Conservation (phyloP, 768 basidiomycete genomes). For the Pleurotus salmoneostramineus region DNA sequence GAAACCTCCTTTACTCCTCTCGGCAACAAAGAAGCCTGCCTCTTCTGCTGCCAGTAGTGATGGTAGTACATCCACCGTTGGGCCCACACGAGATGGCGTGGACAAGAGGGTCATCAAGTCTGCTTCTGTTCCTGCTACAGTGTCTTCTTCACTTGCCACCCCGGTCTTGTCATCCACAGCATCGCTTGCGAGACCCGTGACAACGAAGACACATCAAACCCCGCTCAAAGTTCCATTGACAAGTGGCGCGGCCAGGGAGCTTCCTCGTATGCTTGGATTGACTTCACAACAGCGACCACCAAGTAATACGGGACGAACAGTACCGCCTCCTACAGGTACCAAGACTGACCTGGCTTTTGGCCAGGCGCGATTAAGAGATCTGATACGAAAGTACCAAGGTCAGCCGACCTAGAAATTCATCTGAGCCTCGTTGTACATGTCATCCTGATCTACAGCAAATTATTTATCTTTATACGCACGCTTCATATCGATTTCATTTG, state of each 20-base stretch:
- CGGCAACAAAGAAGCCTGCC: slow-evolving; percentile 5
- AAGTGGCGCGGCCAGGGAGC: slow-evolving; percentile 21
- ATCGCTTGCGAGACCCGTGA: slow-evolving; percentile 55
- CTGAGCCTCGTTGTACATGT: neutral
- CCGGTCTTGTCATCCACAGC: slow-evolving; percentile 76
- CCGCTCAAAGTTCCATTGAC: slow-evolving; percentile 31
- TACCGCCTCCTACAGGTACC: slow-evolving; percentile 19
- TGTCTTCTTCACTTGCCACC: slow-evolving; percentile 70
- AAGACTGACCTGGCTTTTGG: slow-evolving; percentile 64
- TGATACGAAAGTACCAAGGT: slow-evolving; percentile 80
- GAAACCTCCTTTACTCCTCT: slow-evolving; percentile 3
- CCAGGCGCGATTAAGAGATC: slow-evolving; percentile 69
- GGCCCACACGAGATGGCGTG: slow-evolving; percentile 5
- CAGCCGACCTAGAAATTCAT: slow-evolving; percentile 16
- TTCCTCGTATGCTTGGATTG: neutral
- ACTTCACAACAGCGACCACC: slow-evolving; percentile 8
- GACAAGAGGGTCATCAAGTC: slow-evolving; percentile 45
- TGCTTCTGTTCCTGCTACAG: slow-evolving; percentile 60
- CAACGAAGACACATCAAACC: slow-evolving; percentile 11
- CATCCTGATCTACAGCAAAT: neutral
- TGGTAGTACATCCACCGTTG: neutral
- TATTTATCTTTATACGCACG: neutral
- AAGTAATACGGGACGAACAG: slow-evolving; percentile 14
- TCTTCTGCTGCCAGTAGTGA: slow-evolving; percentile 5
- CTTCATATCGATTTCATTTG: too few species aligned